Evolutionary conservation across 2,329 filamentous ascomycete genomes (phyloP).

Genomic region (Penicillium vulpinum): DNA sequence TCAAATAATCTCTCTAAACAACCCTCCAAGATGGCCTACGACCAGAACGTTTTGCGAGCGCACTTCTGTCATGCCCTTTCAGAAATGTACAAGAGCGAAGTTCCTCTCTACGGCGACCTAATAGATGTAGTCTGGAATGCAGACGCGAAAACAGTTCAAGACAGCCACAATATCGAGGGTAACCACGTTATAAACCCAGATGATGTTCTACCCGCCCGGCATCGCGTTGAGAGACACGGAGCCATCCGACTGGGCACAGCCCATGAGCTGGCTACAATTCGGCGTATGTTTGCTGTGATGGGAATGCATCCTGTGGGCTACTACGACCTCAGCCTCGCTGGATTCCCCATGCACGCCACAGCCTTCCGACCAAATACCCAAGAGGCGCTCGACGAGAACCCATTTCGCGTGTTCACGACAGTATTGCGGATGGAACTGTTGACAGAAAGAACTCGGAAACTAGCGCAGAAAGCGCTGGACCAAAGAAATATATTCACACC

Average conservation of each 20-base stretch:
- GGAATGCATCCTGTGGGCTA: neutral
- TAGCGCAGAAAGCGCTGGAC: conserved; percentile 38
- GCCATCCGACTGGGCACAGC: neutral
- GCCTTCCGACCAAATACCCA: conserved; percentile 46
- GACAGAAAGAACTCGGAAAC: conserved; percentile 28
- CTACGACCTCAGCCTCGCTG: neutral
- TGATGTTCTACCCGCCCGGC: conserved; percentile 15
- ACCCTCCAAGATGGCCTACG: neutral
- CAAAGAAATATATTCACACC: conserved; percentile 47
- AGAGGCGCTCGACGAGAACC: conserved; percentile 42
- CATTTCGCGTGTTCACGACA: conserved; percentile 50
- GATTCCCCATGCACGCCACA: neutral
- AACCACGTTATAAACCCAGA: conserved; percentile 18
- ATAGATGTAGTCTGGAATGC: neutral
- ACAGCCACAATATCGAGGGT: conserved; percentile 5
- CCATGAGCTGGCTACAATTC: neutral
- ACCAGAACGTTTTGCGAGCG: neutral
- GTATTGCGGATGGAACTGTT: conserved; percentile 48
- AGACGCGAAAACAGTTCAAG: neutral
- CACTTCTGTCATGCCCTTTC: neutral
- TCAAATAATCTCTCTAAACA: neutral
- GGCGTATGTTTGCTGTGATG: neutral
- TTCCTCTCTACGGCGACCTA: neutral
- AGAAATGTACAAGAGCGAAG: neutral
- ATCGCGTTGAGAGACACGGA: neutral